Percentiles rank a stretch among this genome's conserved stretches.
Evolutionary conservation across 108 stramenopile species (phyloP).

Genomic region (Cyclotella distinguenda): DNA sequence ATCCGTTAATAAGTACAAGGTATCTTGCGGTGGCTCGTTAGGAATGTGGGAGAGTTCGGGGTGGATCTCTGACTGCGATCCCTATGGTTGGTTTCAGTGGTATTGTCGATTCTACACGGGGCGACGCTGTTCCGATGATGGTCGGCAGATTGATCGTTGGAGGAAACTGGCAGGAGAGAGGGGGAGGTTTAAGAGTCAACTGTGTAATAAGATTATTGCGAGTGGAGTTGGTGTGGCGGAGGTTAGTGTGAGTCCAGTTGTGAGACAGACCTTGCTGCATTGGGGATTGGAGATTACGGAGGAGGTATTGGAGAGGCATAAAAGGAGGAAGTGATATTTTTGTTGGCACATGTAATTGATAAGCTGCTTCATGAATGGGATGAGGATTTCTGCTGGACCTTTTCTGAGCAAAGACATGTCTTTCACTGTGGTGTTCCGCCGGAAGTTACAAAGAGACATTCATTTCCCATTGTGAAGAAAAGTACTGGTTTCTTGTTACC

Average conservation of each 20-base stretch:
- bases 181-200: conserved; percentile 90
- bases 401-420: too few species aligned
- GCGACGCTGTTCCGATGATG: conserved; percentile 81
- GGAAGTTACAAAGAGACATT: too few species aligned
- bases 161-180: conserved; percentile 75
- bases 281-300: conserved; percentile 93
- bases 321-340: conserved; percentile 54
- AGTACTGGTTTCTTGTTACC: too few species aligned
- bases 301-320: conserved; percentile 63
- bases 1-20: conserved; percentile 84
- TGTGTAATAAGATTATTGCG: conserved; percentile 89
- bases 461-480: too few species aligned
- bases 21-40: conserved; percentile 91
- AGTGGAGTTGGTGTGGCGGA: conserved; percentile 44
- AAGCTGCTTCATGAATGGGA: too few species aligned
- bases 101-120: conserved; percentile 96
- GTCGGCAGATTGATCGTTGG: conserved; percentile 89
- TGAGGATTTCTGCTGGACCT: too few species aligned
- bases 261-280: conserved; percentile 94
- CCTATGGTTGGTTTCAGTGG: conserved; percentile 99
- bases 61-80: conserved; percentile 88
- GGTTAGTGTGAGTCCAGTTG: conserved; percentile 87
- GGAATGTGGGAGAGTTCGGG: conserved; percentile 93
- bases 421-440: too few species aligned
- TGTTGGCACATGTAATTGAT: too few species aligned